Evolutionary conservation across 352 stramenopile genomes (phyloP), one percentile per base, ranked within the genome.

Genomic region (Phytophthora megakarya): DNA sequence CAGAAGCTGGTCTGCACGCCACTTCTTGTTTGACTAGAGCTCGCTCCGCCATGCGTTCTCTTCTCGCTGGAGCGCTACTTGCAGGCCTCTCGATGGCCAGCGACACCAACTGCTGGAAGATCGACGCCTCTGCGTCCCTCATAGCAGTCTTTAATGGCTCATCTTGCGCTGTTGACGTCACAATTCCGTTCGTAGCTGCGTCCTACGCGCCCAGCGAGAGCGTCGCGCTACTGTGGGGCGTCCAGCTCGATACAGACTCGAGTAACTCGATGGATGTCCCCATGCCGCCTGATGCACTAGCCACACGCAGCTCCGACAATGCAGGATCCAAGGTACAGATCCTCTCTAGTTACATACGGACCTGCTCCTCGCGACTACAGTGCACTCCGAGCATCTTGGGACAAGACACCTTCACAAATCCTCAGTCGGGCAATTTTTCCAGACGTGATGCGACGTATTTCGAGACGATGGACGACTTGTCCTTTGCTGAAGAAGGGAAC

Each of bases 401-500:
- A 1, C 32, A 59, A 10, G 56, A 65, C 30, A 61, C 49, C 9
- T 63, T 63, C 49, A 76, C 78, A 5, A 37, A 39, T 3, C 22
- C 59, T 0, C 67, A 83, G 60, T 73, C 70, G 1, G 70, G 78
- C 7, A 84, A 87, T 28, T 88, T 90, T 52, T 70, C 74, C 12
- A 61, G 48, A 13, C 25, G 23, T 0, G 70, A 76, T 44, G 51
- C 72, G 4, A 56, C 63, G n/a, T 66, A 70, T 49, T 90, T 90
- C 50, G 39, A 75, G 54, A 68, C 75, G 9, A n/a, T 76, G 25
- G 57, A 59, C 7, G 72, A 78, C 1, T 26, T 88, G 11, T 55
- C 61, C 16, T 80, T 86, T 37, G 15, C 53, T 4, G 45, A 65
- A 16, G 63, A 69, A 35, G 81, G 81, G 1, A 61, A 64, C 45